phyloP scores from a whole-genome alignment of 108 stramenopile genomes.

The Craspedostauros australis region DNA sequence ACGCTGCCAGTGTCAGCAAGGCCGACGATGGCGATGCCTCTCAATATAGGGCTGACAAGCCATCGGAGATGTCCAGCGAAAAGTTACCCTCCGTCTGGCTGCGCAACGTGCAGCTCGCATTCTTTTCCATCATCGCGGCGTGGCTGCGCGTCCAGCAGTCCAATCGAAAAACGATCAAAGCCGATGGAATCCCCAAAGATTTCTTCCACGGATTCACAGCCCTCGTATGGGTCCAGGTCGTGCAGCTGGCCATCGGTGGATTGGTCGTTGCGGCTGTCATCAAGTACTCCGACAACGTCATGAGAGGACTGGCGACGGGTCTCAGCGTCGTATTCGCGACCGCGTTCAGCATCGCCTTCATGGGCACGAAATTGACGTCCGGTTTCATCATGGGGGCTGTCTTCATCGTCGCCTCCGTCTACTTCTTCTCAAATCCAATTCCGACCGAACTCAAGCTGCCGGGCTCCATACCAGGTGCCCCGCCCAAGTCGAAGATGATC shows the following conservation, averaged over 20 bases:
- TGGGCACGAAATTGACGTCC: constrained; percentile 34
- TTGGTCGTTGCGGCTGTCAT: constrained; percentile 57
- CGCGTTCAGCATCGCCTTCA: constrained; percentile 40
- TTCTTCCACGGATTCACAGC: constrained; percentile 67
- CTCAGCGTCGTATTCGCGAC: constrained; percentile 67
- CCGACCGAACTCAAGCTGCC: no score
- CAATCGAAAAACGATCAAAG: no score
- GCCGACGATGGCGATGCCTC: constrained; percentile 7
- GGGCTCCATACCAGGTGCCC: no score
- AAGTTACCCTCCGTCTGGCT: constrained; percentile 46
- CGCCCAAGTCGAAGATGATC: no score
- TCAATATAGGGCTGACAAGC: not conserved
- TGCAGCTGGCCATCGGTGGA: constrained; percentile 46
- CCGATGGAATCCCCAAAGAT: constrained; percentile 31
- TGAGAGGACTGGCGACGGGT: constrained; percentile 82
- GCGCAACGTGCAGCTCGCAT: constrained; percentile 79
- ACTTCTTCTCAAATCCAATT: constrained; percentile 23
- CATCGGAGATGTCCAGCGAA: not conserved
- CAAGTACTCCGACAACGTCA: constrained; percentile 72
- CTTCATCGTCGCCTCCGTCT: constrained; percentile 29
- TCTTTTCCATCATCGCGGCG: constrained; percentile 58
- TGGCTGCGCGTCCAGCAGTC: no score
- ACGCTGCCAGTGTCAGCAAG: constrained; percentile 77
- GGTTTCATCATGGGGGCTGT: constrained; percentile 30
- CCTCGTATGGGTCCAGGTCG: constrained; percentile 53